A percentile compares a stretch with the other conserved stretches of the same genome.
Conservation (phyloP, 2,329 filamentous ascomycete species). For the Penicillium carneum region DNA sequence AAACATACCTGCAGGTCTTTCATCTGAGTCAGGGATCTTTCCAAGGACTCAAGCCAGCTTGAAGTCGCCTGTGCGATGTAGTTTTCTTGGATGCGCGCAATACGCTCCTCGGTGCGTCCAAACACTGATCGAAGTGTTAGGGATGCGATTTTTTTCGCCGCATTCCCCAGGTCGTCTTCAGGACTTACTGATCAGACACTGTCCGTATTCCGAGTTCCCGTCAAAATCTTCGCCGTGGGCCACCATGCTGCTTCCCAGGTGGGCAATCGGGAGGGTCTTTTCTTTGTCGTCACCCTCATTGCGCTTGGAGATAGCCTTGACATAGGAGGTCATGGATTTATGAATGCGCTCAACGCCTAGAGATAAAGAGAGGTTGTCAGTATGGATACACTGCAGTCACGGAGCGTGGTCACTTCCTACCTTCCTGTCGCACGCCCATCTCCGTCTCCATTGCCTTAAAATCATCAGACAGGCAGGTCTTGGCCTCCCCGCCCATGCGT, state of each 20-base stretch:
- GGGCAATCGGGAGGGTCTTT: conserved; percentile 79
- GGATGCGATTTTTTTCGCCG: background rate
- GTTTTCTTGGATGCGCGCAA: conserved; percentile 83
- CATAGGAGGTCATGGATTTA: conserved; percentile 80
- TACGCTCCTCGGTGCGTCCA: conserved; percentile 85
- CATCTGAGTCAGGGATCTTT: conserved; percentile 89
- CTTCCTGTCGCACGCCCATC: conserved; percentile 87
- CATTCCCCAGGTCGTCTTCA: background rate
- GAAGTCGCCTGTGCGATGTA: conserved; percentile 79
- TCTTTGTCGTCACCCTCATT: conserved; percentile 87
- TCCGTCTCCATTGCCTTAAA: conserved; percentile 90
- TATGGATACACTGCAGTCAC: background rate
- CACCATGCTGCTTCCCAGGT: conserved; percentile 85
- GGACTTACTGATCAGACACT: conserved; percentile 74
- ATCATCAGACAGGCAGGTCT: conserved; percentile 84
- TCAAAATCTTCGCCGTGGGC: conserved; percentile 92
- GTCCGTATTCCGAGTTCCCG: conserved; percentile 86
- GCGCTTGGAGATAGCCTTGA: conserved; percentile 86
- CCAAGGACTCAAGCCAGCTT: conserved; percentile 89
- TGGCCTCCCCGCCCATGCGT: conserved; percentile 90
- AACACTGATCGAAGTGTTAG: conserved; percentile 60
- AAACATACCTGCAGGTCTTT: conserved; percentile 87
- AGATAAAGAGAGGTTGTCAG: background rate
- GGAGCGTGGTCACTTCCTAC: conserved; percentile 56
- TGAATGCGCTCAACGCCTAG: conserved; percentile 90